phyloP scores from a whole-genome alignment of 768 basidiomycete species.

The Asterophora lycoperdoides region DNA sequence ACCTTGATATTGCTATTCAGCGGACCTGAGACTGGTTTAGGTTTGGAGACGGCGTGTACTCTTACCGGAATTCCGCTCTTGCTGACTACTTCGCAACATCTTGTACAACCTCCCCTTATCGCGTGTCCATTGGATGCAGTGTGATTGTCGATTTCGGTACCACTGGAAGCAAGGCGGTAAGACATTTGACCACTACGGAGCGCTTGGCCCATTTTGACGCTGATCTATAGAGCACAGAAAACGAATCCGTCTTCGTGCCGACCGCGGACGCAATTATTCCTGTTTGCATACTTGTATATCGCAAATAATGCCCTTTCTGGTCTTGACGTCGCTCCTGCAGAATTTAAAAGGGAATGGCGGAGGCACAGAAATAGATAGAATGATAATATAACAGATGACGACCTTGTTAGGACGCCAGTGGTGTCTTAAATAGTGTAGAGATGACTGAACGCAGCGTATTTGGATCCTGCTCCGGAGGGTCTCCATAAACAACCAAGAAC shows the following conservation, averaged over 20 bases:
- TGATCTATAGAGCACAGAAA: slow-evolving; percentile 37
- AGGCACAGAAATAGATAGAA: slow-evolving; percentile 13
- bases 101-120: slow-evolving; percentile 61
- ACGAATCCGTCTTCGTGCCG: slow-evolving; percentile 51
- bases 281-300: slow-evolving; percentile 57
- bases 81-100: slow-evolving; percentile 64
- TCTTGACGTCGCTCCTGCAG: not conserved
- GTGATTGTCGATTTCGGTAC: slow-evolving; percentile 38
- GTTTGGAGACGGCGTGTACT: slow-evolving; percentile 61
- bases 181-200: not conserved
- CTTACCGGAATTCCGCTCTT: slow-evolving; percentile 52
- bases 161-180: slow-evolving; percentile 15
- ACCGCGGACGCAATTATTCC: slow-evolving; percentile 53
- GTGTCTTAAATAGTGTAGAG: slow-evolving; percentile 43
- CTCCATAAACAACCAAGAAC: slow-evolving; percentile 60
- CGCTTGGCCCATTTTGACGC: slow-evolving; percentile 9
- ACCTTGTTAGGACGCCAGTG: slow-evolving; percentile 35
- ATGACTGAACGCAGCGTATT: slow-evolving; percentile 32
- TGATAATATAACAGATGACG: not conserved
- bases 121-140: slow-evolving; percentile 62
- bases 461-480: slow-evolving; percentile 21
- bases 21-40: slow-evolving; percentile 25
- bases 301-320: slow-evolving; percentile 24
- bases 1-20: not conserved
- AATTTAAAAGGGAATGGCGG: not conserved